These are phyloP conservation scores for Tubosaeta sp. DNA, from an alignment of 768 basidiomycete species.

Conservation along the genomic window DNA sequence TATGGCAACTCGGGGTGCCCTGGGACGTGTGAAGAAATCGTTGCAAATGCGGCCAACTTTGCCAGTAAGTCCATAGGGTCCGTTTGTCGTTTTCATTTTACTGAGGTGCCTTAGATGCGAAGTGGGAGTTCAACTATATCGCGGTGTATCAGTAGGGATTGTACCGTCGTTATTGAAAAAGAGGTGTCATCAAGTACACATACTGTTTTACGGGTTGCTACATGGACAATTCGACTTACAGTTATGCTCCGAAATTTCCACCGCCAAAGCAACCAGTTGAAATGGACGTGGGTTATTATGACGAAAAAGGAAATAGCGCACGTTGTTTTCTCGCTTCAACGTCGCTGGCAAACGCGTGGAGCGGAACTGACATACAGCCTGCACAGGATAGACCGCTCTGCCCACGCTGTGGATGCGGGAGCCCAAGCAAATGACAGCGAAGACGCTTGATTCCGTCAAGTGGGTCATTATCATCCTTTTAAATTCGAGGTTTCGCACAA, in stretches of 20 bases:
- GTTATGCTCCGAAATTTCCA: background rate
- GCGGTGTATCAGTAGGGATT: background rate
- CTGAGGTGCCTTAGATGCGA: background rate
- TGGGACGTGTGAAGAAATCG: slow-evolving; percentile 43
- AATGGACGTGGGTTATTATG: background rate
- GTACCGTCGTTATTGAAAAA: background rate
- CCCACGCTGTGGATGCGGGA: background rate
- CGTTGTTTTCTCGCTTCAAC: background rate
- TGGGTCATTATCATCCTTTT: background rate
- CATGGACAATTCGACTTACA: background rate
- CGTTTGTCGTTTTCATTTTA: background rate
- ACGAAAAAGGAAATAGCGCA: background rate
- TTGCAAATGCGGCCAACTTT: slow-evolving; percentile 57
- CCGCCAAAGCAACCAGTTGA: background rate
- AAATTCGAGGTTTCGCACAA: slow-evolving; percentile 6
- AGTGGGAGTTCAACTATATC: slow-evolving; percentile 9
- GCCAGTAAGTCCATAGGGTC: slow-evolving; percentile 30
- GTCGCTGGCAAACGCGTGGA: background rate
- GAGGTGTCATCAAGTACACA: background rate
- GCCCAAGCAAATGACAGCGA: background rate
- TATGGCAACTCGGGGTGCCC: slow-evolving; percentile 33
- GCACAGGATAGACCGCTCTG: background rate
- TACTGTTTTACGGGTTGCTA: background rate
- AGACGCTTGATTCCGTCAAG: background rate
- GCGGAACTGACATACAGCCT: background rate